These are phyloP conservation scores for Lactifluus echinatus DNA, from an alignment of 768 basidiomycete genomes.

Conservation along the genomic window DNA sequence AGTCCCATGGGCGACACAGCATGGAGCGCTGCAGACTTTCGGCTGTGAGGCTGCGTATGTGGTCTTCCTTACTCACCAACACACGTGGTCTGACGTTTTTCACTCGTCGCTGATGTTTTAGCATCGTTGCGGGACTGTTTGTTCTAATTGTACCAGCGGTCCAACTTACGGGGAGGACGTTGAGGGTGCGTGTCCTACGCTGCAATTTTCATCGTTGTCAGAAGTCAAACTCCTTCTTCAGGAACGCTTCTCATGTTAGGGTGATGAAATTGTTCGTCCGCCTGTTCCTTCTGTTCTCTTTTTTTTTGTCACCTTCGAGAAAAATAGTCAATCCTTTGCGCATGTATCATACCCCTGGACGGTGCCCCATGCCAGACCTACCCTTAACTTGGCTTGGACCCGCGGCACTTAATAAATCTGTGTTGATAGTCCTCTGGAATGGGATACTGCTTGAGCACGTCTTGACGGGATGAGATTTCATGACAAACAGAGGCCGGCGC, in stretches of 20 bases:
- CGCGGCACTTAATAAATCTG: too few species aligned
- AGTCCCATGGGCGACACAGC: conserved; percentile 51
- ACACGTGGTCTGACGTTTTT: neutral
- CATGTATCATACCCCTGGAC: too few species aligned
- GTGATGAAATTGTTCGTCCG: neutral
- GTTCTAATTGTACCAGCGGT: conserved; percentile 42
- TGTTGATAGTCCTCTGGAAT: too few species aligned
- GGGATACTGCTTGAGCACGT: too few species aligned
- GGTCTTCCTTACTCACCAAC: neutral
- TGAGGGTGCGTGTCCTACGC: conserved; percentile 34
- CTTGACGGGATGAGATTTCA: too few species aligned
- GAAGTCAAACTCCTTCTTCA: neutral
- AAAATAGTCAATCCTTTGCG: too few species aligned
- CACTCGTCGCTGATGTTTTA: conserved; percentile 13
- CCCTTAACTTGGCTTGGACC: too few species aligned
- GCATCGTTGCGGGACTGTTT: conserved; percentile 44
- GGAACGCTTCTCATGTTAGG: conserved; percentile 10
- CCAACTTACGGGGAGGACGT: conserved; percentile 38
- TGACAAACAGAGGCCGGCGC: too few species aligned
- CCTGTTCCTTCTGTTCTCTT: neutral
- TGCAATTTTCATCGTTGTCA: too few species aligned
- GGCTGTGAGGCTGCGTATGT: conserved; percentile 55
- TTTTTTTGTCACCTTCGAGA: too few species aligned
- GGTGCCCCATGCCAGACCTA: neutral
- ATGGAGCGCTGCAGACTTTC: conserved; percentile 54